Conservation (phyloP, 352 stramenopile species). For the Globisporangium carolinianum region DNA sequence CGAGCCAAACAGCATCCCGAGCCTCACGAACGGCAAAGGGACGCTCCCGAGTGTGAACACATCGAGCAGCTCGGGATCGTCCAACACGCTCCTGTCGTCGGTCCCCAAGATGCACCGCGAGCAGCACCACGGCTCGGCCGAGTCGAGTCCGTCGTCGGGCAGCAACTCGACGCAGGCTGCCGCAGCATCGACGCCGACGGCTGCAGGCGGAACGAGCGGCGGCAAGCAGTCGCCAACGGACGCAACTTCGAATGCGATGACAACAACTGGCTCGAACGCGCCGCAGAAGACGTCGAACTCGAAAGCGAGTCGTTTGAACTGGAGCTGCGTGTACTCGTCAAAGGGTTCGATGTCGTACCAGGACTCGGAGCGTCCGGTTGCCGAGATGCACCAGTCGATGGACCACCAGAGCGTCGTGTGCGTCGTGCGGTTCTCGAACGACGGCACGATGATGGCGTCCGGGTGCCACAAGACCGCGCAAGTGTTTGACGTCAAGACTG, state of each 20-base stretch:
- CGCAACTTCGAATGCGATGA: constrained; percentile 17
- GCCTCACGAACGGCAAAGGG: constrained; percentile 61
- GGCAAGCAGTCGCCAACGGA: constrained; percentile 16
- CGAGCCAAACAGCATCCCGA: constrained; percentile 48
- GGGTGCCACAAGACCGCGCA: constrained; percentile 84
- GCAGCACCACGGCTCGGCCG: constrained; percentile 29
- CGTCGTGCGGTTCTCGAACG: constrained; percentile 78
- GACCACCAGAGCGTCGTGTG: constrained; percentile 87
- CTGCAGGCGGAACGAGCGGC: constrained; percentile 9
- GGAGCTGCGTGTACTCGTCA: constrained; percentile 77
- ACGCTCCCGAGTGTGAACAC: constrained; percentile 37
- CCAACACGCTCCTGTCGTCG: constrained; percentile 24
- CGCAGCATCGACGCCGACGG: constrained; percentile 25
- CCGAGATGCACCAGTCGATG: constrained; percentile 86
- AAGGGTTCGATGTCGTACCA: constrained; percentile 62
- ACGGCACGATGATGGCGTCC: constrained; percentile 81
- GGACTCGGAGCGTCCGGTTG: constrained; percentile 71
- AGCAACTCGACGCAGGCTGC: constrained; percentile 16
- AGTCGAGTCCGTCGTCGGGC: constrained; percentile 49
- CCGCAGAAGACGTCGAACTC: constrained; percentile 72
- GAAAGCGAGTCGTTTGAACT: constrained; percentile 81
- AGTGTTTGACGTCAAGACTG: constrained; percentile 83
- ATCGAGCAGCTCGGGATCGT: constrained; percentile 14
- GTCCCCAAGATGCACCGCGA: constrained; percentile 63
- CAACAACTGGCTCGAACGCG: constrained; percentile 32